Base-by-base conservation (phyloP, 805 yeast species). In the Kodamaea hsintzibuensis region DNA sequence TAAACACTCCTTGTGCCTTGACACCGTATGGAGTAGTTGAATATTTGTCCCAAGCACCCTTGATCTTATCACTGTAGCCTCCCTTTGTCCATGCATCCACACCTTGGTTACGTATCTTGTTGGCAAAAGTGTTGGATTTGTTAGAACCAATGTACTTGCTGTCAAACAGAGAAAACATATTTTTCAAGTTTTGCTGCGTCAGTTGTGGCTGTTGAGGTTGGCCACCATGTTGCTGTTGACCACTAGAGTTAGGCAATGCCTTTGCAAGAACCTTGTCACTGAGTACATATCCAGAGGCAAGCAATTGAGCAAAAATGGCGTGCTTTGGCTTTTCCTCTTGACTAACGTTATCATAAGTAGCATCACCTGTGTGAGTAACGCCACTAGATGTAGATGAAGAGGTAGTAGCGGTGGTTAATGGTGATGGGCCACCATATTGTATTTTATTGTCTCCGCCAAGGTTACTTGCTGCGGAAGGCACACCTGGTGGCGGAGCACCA, bases 281-380 rank as follows among this genome's bases (percentile, higher is more conserved):
- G 44, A 88, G 68, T 16, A 77, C 80, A 65, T 89, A 88, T 3
- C 96, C 96, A n/a, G 83, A 81, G 33, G 90, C 78, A 55, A 88
- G 74, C 61, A 86, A 81, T 69, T 88, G 93, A 1, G 95, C 93
- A 71, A 88, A 73, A 55, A 89, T 83, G 16, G 90, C 83, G 53
- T 84, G 70, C 64, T 86, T 86, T 53, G 96, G 96, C 73, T 88
- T 88, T 56, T 82, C 82, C 63, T 89, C 96, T 71, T 88, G 96
- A 4, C 77, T 69, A 51, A 87, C 80, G 60, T 86, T 90, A 50
- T 72, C 78, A 49, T 69, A 68, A 10, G 58, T 50, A 8, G 53
- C 58, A 50, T 71, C 76, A 9, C 73, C 75, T 3, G 73, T 70
- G 30, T 37, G 47, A 10, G 58, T 57, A 35, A 44, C 57, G 27